A percentile compares a stretch with the other conserved stretches of the same genome.
Conservation (phyloP, 2,329 filamentous ascomycete species). For the Graphium sp. region DNA sequence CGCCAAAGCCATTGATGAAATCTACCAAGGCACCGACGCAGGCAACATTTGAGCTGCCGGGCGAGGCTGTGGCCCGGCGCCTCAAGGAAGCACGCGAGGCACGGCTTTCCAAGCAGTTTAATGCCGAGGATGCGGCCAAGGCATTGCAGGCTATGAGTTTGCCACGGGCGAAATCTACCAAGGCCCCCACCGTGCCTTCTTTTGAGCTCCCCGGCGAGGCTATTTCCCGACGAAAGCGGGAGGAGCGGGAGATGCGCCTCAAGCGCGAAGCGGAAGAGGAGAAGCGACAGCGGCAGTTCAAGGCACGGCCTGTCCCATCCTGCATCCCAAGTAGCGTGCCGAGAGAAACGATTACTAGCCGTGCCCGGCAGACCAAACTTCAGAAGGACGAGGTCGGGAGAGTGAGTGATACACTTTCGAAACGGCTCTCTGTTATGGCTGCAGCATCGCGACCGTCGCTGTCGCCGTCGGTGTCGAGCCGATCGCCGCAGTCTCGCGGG, state of each 20-base stretch:
- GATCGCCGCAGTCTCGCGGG: constrained; percentile 9
- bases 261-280: constrained; percentile 43
- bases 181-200: constrained; percentile 31
- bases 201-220: constrained; percentile 50
- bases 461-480: constrained; percentile 2
- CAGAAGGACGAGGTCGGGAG: constrained; percentile 11
- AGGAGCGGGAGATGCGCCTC: constrained; percentile 37
- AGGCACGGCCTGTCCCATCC: constrained; percentile 37
- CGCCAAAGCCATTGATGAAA: constrained; percentile 27
- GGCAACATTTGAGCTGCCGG: constrained; percentile 43
- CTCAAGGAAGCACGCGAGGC: constrained; percentile 42
- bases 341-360: constrained; percentile 40
- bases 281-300: constrained; percentile 43
- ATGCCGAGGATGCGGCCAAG: constrained; percentile 5
- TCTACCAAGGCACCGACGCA: constrained; percentile 36
- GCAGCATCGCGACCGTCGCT: constrained; percentile 1
- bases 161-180: constrained; percentile 30
- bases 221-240: constrained; percentile 35
- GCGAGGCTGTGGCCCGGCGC: constrained; percentile 40
- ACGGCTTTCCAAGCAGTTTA: constrained; percentile 25
- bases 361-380: constrained; percentile 31
- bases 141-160: constrained; percentile 3
- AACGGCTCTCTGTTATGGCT: constrained; percentile 10
- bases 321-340: constrained; percentile 24
- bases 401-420: constrained; percentile 8